Conservation (phyloP, 1,284 basidiomycete species). For the Rhodofomes roseus region DNA sequence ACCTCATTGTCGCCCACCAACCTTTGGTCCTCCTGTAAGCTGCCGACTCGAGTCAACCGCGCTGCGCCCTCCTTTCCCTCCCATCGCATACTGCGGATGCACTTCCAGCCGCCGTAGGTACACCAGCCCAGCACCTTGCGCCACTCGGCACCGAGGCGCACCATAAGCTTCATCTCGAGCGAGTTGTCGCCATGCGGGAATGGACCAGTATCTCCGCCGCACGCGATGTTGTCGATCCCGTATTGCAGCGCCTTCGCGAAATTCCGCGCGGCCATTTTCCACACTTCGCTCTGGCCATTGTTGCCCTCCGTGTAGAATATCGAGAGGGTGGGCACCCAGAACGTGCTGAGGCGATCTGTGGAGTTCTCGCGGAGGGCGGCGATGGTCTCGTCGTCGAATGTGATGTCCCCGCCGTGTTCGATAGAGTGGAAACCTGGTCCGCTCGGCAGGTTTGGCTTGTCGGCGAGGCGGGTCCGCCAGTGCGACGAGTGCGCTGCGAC, state of each 20-base stretch:
- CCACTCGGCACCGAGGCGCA: slow-evolving; percentile 50
- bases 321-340: slow-evolving; percentile 61
- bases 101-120: slow-evolving; percentile 58
- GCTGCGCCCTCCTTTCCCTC: slow-evolving; percentile 37
- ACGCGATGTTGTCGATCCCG: slow-evolving; percentile 46
- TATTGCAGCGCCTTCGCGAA: slow-evolving; percentile 44
- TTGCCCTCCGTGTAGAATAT: slow-evolving; percentile 37
- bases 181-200: slow-evolving; percentile 63
- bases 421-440: slow-evolving; percentile 39
- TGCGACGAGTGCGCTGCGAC: slow-evolving; percentile 56
- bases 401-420: slow-evolving; percentile 42
- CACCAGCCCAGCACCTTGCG: slow-evolving; percentile 53
- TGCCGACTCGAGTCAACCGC: slow-evolving; percentile 30
- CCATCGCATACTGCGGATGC: slow-evolving; percentile 48
- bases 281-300: slow-evolving; percentile 25
- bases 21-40: slow-evolving; percentile 23
- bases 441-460: slow-evolving; percentile 5
- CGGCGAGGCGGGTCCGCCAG: slow-evolving; percentile 31
- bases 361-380: background rate
- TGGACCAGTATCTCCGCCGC: slow-evolving; percentile 61
- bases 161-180: slow-evolving; percentile 61
- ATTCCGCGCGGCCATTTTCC: slow-evolving; percentile 36
- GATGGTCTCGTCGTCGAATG: slow-evolving; percentile 25
- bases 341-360: slow-evolving; percentile 20
- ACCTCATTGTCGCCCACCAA: slow-evolving; percentile 47